A percentile compares a stretch with the other conserved stretches of the same genome.
phyloP scores from a whole-genome alignment of 306 rosid species.

The Comarum palustre region DNA sequence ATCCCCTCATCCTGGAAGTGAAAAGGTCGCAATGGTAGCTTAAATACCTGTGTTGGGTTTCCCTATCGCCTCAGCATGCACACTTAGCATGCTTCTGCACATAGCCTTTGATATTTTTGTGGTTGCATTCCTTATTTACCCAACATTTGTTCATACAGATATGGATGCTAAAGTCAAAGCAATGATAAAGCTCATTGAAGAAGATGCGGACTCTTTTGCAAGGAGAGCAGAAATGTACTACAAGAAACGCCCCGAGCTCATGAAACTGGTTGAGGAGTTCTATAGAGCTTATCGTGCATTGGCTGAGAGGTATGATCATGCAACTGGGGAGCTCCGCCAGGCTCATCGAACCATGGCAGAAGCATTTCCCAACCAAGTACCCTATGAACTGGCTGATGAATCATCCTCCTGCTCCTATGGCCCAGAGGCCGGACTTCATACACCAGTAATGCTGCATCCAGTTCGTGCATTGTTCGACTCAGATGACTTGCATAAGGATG shows the following conservation, averaged over 20 bases:
- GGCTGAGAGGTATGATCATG: slow-evolving; percentile 97
- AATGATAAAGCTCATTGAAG: slow-evolving; percentile 98
- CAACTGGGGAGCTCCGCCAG: slow-evolving; percentile 87
- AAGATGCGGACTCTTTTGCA: slow-evolving; percentile 99
- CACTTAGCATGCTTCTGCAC: not conserved
- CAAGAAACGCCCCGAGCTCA: slow-evolving; percentile 95
- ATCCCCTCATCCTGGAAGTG: not conserved
- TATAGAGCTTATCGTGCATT: slow-evolving; percentile 98
- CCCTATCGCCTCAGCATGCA: not conserved
- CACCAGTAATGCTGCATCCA: slow-evolving; percentile 58
- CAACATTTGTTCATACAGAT: slow-evolving; percentile 45
- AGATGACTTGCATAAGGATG: slow-evolving; percentile 55
- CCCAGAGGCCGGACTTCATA: slow-evolving; percentile 50
- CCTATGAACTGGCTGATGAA: slow-evolving; percentile 54
- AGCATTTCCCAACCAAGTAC: slow-evolving; percentile 82
- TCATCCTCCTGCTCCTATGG: slow-evolving; percentile 54
- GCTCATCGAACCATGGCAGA: slow-evolving; percentile 95
- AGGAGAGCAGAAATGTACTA: slow-evolving; percentile 99
- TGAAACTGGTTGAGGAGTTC: slow-evolving; percentile 95
- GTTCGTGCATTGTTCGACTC: slow-evolving; percentile 43
- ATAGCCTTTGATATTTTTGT: not conserved
- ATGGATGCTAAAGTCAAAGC: slow-evolving; percentile 97
- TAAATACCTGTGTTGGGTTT: not conserved
- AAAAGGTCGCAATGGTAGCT: not conserved
- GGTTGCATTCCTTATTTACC: slow-evolving; percentile 14